Base-by-base conservation (phyloP, 2,329 filamentous ascomycete species). In the Diaporthe destruens region DNA sequence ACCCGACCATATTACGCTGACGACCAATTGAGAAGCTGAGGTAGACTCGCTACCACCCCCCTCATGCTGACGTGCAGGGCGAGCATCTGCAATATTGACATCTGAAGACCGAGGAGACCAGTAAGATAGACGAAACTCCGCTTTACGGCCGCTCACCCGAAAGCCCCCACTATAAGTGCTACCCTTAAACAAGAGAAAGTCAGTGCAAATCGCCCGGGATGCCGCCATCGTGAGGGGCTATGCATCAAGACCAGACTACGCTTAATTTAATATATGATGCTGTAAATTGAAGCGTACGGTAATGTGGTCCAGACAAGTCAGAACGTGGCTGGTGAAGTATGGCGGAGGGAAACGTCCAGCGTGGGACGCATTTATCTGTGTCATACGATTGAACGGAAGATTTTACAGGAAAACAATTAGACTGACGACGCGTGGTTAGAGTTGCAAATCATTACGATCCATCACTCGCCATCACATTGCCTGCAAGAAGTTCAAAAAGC, bases 61-160 rank as follows among this genome's bases (percentile, higher is more conserved):
- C 23, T 53, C 61, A 39, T 66, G 47, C 47, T 53, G 1, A 25
- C n/a, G 4, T 14, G n/a, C 32, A 53, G 32, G 32, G 23, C 29
- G 23, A 3, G 7, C 39, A 23, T 39, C n/a, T 47, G 44, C 16
- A 29, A 23, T 65, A 25, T 53, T 51, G 61, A 39, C 39, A 53
- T 32, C n/a, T 23, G 1, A 39, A 66, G 47, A 51, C 61, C 61
- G 61, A 66, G 61, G 44, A 66, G 61, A 66, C 61, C 61, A 66
- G 61, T 66, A 39, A 66, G 14, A 66, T 3, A 5, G 29, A 65
- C 29, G 18, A 20, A 32, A 53, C 32, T 66, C 61, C 61, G 47
- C 44, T 39, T 51, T 36, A 8, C 39, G 54, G 29, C 32, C n/a
- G 61, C 23, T 47, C 23, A 23, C 25, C 23, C 9, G 59, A 18